Evolutionary conservation across 768 basidiomycete species (phyloP).

Genomic region (Crepidotus variabilis): DNA sequence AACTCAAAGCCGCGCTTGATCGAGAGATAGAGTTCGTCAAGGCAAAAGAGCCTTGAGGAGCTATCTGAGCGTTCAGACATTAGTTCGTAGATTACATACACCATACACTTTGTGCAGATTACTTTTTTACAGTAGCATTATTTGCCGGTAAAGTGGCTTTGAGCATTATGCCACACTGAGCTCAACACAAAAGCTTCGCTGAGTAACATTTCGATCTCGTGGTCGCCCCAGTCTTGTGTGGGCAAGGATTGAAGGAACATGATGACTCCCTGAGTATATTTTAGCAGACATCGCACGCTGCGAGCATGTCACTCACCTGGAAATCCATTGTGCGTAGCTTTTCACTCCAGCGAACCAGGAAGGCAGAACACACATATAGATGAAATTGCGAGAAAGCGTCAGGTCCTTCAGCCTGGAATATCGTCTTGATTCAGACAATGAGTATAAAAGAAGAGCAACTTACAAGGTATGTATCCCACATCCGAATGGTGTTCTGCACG

Average conservation of each 20-base stretch:
- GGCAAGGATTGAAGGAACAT: slow-evolving; percentile 96
- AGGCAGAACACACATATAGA: slow-evolving; percentile 96
- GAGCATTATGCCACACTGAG: slow-evolving; percentile 90
- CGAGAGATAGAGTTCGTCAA: slow-evolving; percentile 54
- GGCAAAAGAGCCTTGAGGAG: slow-evolving; percentile 19
- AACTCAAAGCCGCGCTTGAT: slow-evolving; percentile 57
- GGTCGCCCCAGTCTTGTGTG: slow-evolving; percentile 92
- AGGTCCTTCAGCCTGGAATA: slow-evolving; percentile 84
- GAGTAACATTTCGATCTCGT: slow-evolving; percentile 92
- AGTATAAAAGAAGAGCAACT: slow-evolving; percentile 22
- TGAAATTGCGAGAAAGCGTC: slow-evolving; percentile 99
- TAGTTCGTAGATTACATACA: too few species aligned
- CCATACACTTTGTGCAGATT: too few species aligned
- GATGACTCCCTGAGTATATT: slow-evolving; percentile 77
- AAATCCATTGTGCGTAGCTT: slow-evolving; percentile 96
- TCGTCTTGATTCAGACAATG: background rate
- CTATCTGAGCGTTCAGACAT: background rate
- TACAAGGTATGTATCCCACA: slow-evolving; percentile 99
- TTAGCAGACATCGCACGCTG: background rate
- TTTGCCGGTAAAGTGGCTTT: slow-evolving; percentile 76
- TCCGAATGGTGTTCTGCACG: slow-evolving; percentile 93
- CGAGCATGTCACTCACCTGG: slow-evolving; percentile 55
- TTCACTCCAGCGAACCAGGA: slow-evolving; percentile 93
- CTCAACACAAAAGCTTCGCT: slow-evolving; percentile 94
- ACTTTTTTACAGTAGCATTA: slow-evolving; percentile 13